These are phyloP conservation scores for Chlamydomonas sp. DNA, from an alignment of 139 green algal genomes.

Conservation along the genomic window DNA sequence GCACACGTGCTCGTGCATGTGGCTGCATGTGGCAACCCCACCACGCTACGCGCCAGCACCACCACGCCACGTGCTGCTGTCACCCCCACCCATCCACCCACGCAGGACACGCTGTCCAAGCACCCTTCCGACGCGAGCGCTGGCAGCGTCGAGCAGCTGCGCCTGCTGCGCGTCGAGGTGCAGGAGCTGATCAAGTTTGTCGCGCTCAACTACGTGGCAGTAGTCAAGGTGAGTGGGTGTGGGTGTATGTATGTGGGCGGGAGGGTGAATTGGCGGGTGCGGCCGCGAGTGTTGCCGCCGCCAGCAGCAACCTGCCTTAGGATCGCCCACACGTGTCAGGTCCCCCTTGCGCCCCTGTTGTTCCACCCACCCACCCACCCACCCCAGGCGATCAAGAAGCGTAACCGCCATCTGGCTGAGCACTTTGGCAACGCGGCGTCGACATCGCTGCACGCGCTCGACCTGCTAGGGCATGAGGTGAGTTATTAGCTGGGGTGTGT, in stretches of 20 bases:
- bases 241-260: too few species aligned
- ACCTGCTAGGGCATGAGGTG: conserved; percentile 56
- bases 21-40: too few species aligned
- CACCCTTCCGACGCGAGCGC: too few species aligned
- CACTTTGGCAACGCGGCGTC: conserved; percentile 19
- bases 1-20: too few species aligned
- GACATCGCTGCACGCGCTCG: conserved; percentile 40
- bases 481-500: too few species aligned
- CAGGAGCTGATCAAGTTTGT: conserved; percentile 59
- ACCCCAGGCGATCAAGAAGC: conserved; percentile 83
- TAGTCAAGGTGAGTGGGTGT: too few species aligned
- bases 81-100: too few species aligned
- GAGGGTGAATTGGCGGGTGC: too few species aligned
- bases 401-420: conserved; percentile 60
- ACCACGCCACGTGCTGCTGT: too few species aligned
- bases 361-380: too few species aligned
- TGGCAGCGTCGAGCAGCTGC: conserved; percentile 6
- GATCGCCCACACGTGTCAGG: background rate
- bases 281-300: too few species aligned
- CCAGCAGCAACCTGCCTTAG: background rate
- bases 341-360: background rate
- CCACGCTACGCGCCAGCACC: background rate
- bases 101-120: too few species aligned
- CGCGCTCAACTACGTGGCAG: conserved; percentile 77
- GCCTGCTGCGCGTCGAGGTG: conserved; percentile 30